Conservation (phyloP, 768 basidiomycete genomes). For the Fistulinella prunicolor region DNA sequence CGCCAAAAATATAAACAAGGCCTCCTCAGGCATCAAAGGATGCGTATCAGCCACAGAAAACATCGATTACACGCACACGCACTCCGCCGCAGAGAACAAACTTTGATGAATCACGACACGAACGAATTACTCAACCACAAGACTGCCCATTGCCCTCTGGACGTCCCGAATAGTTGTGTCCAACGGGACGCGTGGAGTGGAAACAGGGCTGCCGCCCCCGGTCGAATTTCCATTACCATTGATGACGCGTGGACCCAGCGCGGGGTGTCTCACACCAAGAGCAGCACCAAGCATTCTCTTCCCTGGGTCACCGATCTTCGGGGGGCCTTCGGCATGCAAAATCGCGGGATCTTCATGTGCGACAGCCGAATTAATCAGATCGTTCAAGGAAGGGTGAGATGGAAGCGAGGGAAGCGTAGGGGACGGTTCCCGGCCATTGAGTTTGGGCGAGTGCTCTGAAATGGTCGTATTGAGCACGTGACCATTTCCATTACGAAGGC, state of each 20-base stretch:
- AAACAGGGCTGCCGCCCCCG: slow-evolving; percentile 31
- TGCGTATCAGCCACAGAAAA: slow-evolving; percentile 20
- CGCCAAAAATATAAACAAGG: slow-evolving; percentile 19
- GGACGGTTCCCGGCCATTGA: slow-evolving; percentile 65
- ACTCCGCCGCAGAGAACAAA: slow-evolving; percentile 18
- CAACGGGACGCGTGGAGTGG: slow-evolving; percentile 36
- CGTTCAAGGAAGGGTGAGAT: slow-evolving; percentile 79
- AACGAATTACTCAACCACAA: slow-evolving; percentile 63
- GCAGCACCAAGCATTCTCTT: slow-evolving; percentile 88
- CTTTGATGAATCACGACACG: slow-evolving; percentile 5
- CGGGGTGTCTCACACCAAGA: slow-evolving; percentile 79
- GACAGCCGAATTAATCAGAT: slow-evolving; percentile 74
- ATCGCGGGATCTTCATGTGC: slow-evolving; percentile 66
- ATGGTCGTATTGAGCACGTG: slow-evolving; percentile 44
- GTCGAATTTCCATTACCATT: slow-evolving; percentile 37
- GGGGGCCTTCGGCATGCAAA: slow-evolving; percentile 50
- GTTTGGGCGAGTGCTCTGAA: slow-evolving; percentile 45
- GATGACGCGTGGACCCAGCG: slow-evolving; percentile 59
- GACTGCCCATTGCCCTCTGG: slow-evolving; percentile 72
- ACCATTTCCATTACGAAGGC: slow-evolving; percentile 29
- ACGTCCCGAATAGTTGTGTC: slow-evolving; percentile 64
- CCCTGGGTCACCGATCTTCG: slow-evolving; percentile 83
- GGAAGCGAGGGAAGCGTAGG: slow-evolving; percentile 81
- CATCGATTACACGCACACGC: slow-evolving; percentile 20
- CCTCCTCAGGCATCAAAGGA: slow-evolving; percentile 17